Evolutionary conservation across 2,329 filamentous ascomycete genomes (phyloP).

Genomic region (Phialophora verrucosa): DNA sequence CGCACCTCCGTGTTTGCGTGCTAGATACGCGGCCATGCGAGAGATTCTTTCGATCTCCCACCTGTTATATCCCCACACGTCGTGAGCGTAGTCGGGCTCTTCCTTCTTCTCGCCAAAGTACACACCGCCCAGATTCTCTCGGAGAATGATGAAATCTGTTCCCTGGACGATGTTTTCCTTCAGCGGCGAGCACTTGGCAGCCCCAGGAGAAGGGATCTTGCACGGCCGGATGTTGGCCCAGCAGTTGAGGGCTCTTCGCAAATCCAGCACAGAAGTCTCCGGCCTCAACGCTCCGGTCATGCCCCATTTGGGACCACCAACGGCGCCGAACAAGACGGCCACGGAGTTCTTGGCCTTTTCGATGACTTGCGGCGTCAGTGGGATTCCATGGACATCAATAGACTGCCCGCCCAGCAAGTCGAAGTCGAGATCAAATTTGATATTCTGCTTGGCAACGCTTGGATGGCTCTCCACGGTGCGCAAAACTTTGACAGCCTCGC

Average conservation of each 20-base stretch:
- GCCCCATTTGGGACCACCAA: conserved; percentile 91
- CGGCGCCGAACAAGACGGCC: conserved; percentile 85
- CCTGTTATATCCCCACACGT: conserved; percentile 83
- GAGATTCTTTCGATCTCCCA: conserved; percentile 82
- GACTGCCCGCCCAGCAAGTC: conserved; percentile 85
- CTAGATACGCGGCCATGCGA: conserved; percentile 76
- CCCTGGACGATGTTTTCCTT: conserved; percentile 76
- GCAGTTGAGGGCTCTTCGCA: conserved; percentile 85
- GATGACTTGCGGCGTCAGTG: conserved; percentile 79
- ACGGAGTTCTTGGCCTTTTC: conserved; percentile 77
- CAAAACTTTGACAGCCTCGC: conserved; percentile 65
- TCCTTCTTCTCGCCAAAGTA: conserved; percentile 52
- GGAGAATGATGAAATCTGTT: conserved; percentile 57
- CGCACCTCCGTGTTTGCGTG: conserved; percentile 65
- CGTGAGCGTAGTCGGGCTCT: conserved; percentile 57
- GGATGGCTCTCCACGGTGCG: conserved; percentile 68
- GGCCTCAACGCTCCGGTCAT: conserved; percentile 67
- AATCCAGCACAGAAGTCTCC: conserved; percentile 81
- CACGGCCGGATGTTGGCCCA: conserved; percentile 89
- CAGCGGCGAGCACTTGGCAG: conserved; percentile 80
- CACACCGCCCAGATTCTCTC: conserved; percentile 59
- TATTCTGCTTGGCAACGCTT: conserved; percentile 50
- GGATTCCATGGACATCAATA: conserved; percentile 76
- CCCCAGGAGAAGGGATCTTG: conserved; percentile 57
- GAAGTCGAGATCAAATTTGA: conserved; percentile 80